Percentiles rank a stretch among this genome's conserved stretches.
Conservation (phyloP, 2,329 filamentous ascomycete genomes). For the Xylaria sp. region DNA sequence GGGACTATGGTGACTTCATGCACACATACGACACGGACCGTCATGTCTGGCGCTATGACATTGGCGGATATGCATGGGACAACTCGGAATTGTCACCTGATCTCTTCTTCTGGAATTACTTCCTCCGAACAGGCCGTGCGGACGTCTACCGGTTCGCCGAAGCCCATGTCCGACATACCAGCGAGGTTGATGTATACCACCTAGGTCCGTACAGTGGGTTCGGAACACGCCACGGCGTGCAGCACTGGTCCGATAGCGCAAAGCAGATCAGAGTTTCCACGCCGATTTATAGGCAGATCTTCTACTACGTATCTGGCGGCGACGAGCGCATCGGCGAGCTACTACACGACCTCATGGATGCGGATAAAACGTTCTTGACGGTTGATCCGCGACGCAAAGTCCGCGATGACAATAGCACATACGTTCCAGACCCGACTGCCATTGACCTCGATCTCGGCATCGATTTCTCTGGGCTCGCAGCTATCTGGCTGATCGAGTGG, state of each 20-base stretch:
- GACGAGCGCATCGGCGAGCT: slow-evolving; percentile 68
- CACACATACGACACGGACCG: slow-evolving; percentile 69
- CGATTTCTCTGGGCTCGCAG: slow-evolving; percentile 67
- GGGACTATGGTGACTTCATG: slow-evolving; percentile 70
- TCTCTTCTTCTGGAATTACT: slow-evolving; percentile 71
- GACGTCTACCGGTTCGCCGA: slow-evolving; percentile 70
- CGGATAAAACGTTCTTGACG: slow-evolving; percentile 61
- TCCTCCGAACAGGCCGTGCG: slow-evolving; percentile 66
- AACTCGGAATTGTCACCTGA: slow-evolving; percentile 72
- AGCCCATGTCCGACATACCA: slow-evolving; percentile 66
- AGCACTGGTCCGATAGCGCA: slow-evolving; percentile 69
- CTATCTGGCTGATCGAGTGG: slow-evolving; percentile 69
- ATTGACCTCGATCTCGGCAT: slow-evolving; percentile 66
- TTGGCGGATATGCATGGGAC: slow-evolving; percentile 73
- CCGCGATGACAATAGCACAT: slow-evolving; percentile 57
- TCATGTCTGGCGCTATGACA: slow-evolving; percentile 70
- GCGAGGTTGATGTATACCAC: slow-evolving; percentile 72
- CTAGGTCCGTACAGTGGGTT: slow-evolving; percentile 66
- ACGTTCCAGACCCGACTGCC: slow-evolving; percentile 55
- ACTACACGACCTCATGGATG: slow-evolving; percentile 62
- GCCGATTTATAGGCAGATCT: slow-evolving; percentile 65
- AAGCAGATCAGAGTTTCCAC: slow-evolving; percentile 71
- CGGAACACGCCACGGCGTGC: slow-evolving; percentile 70
- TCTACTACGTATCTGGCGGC: slow-evolving; percentile 66
- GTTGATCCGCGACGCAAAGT: slow-evolving; percentile 70